Base-by-base conservation (phyloP, 495 filamentous ascomycete species). In the Aspergillus avenaceus region DNA sequence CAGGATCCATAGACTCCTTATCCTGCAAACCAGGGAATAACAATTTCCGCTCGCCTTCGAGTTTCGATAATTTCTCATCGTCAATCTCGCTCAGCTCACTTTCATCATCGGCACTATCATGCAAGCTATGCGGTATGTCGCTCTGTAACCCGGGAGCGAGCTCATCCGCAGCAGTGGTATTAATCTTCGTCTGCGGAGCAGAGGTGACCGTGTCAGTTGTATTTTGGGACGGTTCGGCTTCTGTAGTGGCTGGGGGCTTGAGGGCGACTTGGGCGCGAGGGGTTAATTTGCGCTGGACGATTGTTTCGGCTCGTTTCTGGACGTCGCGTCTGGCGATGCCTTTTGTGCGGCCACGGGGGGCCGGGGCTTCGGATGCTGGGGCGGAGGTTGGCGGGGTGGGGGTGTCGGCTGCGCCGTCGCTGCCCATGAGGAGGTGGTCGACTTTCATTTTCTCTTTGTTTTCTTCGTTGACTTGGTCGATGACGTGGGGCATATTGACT, bases 31-130 rank as follows among this genome's bases (percentile, higher is more conserved):
- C 69, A 6, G 66, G 74, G 54, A 74, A 79, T 47, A 65, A 47
- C 16, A 56, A 38, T 8, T 67, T 70, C 1, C 50, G 52, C 26
- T 73, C 65, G 2, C 38, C 49, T 7, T 65, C 60, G 23, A 67
- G 55, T 45, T 66, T 75, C 36, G 80, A 73, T 3, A 78, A 75
- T 27, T 65, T 63, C 52, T 68, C 70, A 22, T 79, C 77, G 26
- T 81, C 77, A 5, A 84, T 76, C 46, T 91, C 87, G 45, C 84
- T 90, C 7, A 91, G 67, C 51, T 91, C 87, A 60, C 85, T 90
- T 66, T 91, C 88, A 50, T 90, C 87, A 54, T 90, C 87, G 0
- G 84, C 88, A 44, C 80, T 85, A 47, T 90, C 88, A 51, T 88
- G 84, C 12, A 87, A 62, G 56, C 82, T 87, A 12, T 80, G 76